These are phyloP conservation scores for Ogataea polymorpha DNA, from an alignment of 805 yeast genomes.

Conservation along the genomic window DNA sequence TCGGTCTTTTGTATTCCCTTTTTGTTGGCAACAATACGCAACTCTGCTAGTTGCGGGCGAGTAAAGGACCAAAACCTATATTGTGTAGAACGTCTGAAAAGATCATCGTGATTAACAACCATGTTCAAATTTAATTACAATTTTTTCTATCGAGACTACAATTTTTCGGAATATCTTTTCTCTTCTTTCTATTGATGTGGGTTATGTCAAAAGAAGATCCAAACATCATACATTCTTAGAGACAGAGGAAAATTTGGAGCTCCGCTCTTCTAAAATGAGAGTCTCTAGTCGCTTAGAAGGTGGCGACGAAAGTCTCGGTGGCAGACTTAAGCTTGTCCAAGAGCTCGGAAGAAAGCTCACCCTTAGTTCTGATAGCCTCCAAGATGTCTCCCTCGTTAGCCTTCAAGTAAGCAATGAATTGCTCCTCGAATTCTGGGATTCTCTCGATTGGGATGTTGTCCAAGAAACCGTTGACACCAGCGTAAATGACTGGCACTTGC, in stretches of 20 bases:
- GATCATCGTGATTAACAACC: slow-evolving; percentile 69
- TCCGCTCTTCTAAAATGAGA: slow-evolving; percentile 18
- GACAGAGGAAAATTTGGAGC: slow-evolving; percentile 5
- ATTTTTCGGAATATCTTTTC: slow-evolving; percentile 18
- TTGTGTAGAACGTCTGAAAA: slow-evolving; percentile 85
- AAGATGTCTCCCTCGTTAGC: slow-evolving; percentile 84
- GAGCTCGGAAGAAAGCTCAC: slow-evolving; percentile 85
- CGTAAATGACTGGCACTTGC: slow-evolving; percentile 97
- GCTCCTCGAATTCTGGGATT: slow-evolving; percentile 86
- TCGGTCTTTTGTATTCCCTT: slow-evolving; percentile 45
- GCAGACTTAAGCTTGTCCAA: slow-evolving; percentile 86
- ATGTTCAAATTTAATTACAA: neutral
- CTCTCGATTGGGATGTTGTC: slow-evolving; percentile 81
- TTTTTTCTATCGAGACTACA: slow-evolving; percentile 3
- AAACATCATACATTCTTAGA: slow-evolving; percentile 20
- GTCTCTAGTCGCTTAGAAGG: slow-evolving; percentile 53
- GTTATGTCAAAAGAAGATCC: slow-evolving; percentile 21
- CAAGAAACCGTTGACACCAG: slow-evolving; percentile 99
- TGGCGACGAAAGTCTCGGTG: slow-evolving; percentile 88
- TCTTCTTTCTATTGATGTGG: slow-evolving; percentile 19
- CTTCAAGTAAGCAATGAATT: slow-evolving; percentile 89
- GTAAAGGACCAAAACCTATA: slow-evolving; percentile 85
- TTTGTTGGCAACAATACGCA: slow-evolving; percentile 49
- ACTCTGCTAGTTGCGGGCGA: slow-evolving; percentile 46
- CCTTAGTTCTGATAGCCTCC: slow-evolving; percentile 79